Conservation (phyloP, 108 stramenopile species). For the Phaeodactylum tricornutum region DNA sequence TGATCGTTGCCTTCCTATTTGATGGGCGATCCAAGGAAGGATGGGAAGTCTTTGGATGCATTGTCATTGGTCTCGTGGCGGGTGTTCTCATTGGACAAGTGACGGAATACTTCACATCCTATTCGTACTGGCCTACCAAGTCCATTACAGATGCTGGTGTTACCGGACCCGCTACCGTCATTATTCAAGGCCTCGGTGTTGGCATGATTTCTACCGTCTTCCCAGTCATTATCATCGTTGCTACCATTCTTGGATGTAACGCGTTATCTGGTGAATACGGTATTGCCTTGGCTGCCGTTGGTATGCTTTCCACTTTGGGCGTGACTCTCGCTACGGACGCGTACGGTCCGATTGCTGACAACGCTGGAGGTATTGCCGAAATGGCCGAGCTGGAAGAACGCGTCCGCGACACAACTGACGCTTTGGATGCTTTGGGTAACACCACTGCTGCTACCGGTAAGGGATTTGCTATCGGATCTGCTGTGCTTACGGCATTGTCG, state of each 20-base stretch:
- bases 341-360: conserved; percentile 24
- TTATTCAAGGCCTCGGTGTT: conserved; percentile 91
- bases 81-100: conserved; percentile 87
- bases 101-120: conserved; percentile 93
- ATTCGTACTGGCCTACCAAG: conserved; percentile 70
- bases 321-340: conserved; percentile 91
- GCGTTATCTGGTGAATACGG: conserved; percentile 78
- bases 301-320: conserved; percentile 89
- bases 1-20: conserved; percentile 39
- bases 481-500: conserved; percentile 86
- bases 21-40: conserved; percentile 29
- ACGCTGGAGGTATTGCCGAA: conserved; percentile 49
- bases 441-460: conserved; percentile 96
- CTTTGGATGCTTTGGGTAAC: conserved; percentile 93
- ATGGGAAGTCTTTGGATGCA: conserved; percentile 66
- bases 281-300: conserved; percentile 90
- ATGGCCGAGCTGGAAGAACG: conserved; percentile 80
- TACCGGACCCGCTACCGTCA: conserved; percentile 88
- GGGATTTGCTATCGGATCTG: conserved; percentile 94
- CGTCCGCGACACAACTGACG: conserved; percentile 89
- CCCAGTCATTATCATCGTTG: conserved; percentile 80
- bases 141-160: conserved; percentile 82
- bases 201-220: conserved; percentile 86
- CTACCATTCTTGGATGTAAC: conserved; percentile 75
- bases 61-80: conserved; percentile 75